Evolutionary conservation across 2,329 filamentous ascomycete genomes (phyloP).

Genomic region (Fusarium temperatum): DNA sequence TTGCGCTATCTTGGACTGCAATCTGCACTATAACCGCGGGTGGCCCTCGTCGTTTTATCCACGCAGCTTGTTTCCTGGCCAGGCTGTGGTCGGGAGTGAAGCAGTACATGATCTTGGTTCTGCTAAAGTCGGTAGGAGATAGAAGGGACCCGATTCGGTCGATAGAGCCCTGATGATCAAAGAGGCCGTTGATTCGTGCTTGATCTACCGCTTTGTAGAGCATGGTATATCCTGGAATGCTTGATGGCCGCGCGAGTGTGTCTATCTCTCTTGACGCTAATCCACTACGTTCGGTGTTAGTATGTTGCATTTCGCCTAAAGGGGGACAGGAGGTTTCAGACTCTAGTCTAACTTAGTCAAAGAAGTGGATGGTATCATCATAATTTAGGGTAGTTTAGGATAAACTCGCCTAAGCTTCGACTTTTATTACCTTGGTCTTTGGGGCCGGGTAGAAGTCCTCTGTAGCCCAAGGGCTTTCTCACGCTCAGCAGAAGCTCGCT

Average conservation of each 20-base stretch:
- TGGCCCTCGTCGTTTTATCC: not conserved
- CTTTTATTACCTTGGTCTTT: not conserved
- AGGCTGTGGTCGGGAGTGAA: not conserved
- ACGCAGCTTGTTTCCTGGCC: not conserved
- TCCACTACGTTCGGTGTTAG: not conserved
- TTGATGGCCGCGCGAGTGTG: not conserved
- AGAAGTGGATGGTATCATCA: not conserved
- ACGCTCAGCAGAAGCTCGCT: not conserved
- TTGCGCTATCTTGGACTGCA: not conserved
- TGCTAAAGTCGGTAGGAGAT: not conserved
- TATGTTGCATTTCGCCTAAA: not conserved
- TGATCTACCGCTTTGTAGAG: not conserved
- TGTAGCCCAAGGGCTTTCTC: not conserved
- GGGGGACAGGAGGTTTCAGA: not conserved
- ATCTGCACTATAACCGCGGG: not conserved
- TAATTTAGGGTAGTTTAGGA: not conserved
- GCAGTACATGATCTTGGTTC: accelerated
- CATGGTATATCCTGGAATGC: not conserved
- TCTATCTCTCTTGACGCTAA: not conserved
- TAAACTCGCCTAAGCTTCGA: not conserved
- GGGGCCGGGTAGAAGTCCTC: not conserved
- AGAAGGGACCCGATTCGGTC: not conserved
- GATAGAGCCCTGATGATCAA: not conserved
- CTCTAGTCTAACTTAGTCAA: not conserved
- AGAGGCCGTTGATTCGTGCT: not conserved